A percentile compares a stretch with the other conserved stretches of the same genome.
Evolutionary conservation across 305 asterid species (phyloP).

Genomic region (Plantago coronopus): DNA sequence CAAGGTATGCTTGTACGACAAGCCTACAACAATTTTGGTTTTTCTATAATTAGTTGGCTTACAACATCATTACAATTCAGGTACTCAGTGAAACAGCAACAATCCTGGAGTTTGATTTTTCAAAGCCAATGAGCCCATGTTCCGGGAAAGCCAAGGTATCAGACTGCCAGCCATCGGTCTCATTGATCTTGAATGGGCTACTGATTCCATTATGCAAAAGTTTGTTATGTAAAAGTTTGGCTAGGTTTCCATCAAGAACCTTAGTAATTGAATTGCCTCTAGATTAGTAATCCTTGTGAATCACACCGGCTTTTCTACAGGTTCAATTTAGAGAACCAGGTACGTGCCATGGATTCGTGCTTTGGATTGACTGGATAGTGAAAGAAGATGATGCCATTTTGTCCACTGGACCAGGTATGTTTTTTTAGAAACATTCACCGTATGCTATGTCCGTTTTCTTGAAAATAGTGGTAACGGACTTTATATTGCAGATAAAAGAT

Average conservation of each 20-base stretch:
- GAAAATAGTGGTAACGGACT: not conserved
- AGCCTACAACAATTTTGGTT: not conserved
- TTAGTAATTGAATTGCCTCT: not conserved
- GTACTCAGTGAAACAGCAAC: conserved; percentile 57
- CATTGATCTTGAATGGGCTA: too few relatives aligned
- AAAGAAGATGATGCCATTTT: conserved; percentile 39
- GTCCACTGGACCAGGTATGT: conserved; percentile 80
- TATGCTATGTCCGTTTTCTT: not conserved
- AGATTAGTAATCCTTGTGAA: too few relatives aligned
- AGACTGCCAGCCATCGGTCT: not conserved
- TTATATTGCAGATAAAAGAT: conserved; percentile 52
- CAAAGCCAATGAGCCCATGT: conserved; percentile 56
- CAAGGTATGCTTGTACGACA: conserved; percentile 47
- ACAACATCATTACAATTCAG: conserved; percentile 34
- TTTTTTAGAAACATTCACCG: conserved; percentile 5
- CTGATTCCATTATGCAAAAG: not conserved
- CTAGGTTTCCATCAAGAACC: not conserved
- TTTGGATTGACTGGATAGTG: conserved; percentile 93
- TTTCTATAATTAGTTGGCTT: not conserved
- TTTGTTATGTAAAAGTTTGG: not conserved
- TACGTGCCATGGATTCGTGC: conserved; percentile 70
- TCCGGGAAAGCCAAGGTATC: conserved; percentile 68
- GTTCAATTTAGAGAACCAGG: conserved; percentile 55
- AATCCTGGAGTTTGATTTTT: conserved; percentile 76
- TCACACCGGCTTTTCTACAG: conserved; percentile 32